phyloP scores from a whole-genome alignment of 805 yeast species.

The Kuraishia molischiana region DNA sequence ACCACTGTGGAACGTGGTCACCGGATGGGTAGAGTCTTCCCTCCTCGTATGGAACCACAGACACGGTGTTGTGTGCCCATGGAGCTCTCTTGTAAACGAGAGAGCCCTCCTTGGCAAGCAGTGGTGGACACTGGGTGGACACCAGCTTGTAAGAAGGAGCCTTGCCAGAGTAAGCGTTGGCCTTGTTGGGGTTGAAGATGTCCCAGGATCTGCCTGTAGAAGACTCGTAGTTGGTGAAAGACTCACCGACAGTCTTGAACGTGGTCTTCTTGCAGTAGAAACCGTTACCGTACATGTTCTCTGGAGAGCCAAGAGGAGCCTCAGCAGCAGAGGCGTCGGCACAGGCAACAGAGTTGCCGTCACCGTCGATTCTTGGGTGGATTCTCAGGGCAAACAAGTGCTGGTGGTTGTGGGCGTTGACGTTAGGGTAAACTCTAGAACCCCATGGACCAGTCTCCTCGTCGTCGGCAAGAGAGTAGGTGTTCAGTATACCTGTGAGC shows the following conservation, averaged over 20 bases:
- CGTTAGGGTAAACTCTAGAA: constrained; percentile 69
- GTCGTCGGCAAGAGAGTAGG: constrained; percentile 52
- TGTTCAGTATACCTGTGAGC: constrained; percentile 76
- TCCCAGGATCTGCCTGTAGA: constrained; percentile 69
- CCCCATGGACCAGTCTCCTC: constrained; percentile 74
- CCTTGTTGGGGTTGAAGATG: constrained; percentile 59
- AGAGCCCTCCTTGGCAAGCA: constrained; percentile 66
- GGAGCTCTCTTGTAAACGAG: constrained; percentile 75
- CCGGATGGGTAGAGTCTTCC: constrained; percentile 77
- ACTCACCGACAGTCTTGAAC: constrained; percentile 61
- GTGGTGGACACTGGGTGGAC: constrained; percentile 63
- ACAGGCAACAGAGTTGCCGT: constrained; percentile 61
- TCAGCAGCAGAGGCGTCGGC: constrained; percentile 57
- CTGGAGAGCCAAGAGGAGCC: constrained; percentile 50
- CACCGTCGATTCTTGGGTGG: constrained; percentile 78
- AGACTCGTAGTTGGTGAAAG: constrained; percentile 52
- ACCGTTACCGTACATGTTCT: constrained; percentile 72
- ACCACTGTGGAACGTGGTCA: constrained; percentile 65
- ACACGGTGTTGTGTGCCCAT: constrained; percentile 61
- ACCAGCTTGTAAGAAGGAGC: constrained; percentile 73
- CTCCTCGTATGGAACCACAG: constrained; percentile 65
- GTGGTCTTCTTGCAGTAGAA: constrained; percentile 55
- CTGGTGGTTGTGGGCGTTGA: constrained; percentile 82
- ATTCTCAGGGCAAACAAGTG: constrained; percentile 71
- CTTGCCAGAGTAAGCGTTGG: constrained; percentile 61